Percentiles rank a stretch among this genome's conserved stretches.
phyloP scores from a whole-genome alignment of 2,329 filamentous ascomycete genomes.

The Fusarium dlaminii region DNA sequence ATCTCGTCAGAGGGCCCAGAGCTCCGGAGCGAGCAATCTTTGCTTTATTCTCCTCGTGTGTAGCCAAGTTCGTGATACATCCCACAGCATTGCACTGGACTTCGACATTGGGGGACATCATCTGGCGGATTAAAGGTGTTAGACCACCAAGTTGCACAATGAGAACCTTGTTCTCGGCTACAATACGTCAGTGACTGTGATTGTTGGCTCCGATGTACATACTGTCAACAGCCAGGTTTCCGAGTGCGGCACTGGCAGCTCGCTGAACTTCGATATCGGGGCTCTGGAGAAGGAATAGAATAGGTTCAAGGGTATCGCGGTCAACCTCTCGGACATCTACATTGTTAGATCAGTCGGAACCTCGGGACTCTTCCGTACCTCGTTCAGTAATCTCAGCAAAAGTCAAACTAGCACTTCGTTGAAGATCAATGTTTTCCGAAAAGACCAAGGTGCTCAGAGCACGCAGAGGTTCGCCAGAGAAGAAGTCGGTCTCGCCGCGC shows the following conservation, averaged over 20 bases:
- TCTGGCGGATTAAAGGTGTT: constrained; percentile 92
- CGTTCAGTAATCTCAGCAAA: constrained; percentile 99
- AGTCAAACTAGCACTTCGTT: constrained; percentile 95
- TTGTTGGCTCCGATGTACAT: constrained; percentile 47
- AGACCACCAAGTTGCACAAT: constrained; percentile 94
- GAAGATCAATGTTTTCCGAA: constrained; percentile 97
- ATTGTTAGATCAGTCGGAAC: constrained; percentile 13
- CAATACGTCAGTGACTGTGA: constrained; percentile 52
- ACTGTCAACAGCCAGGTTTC: constrained; percentile 98
- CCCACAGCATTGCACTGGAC: constrained; percentile 99
- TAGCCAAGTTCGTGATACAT: constrained; percentile 97
- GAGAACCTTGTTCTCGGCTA: constrained; percentile 96
- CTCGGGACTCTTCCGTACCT: constrained; percentile 66
- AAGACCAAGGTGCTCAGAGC: constrained; percentile 96
- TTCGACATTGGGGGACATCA: constrained; percentile 97
- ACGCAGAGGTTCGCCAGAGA: constrained; percentile 91
- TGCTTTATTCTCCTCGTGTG: constrained; percentile 98
- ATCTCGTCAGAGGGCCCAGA: constrained; percentile 85
- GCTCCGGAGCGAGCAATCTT: constrained; percentile 97
- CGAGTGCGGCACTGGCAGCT: constrained; percentile 93
- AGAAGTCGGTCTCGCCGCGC: constrained; percentile 98
- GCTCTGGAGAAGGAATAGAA: constrained; percentile 93
- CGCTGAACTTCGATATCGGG: constrained; percentile 96
- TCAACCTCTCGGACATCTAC: constrained; percentile 96
- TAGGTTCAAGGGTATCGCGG: constrained; percentile 92